Percentiles rank a stretch among this genome's conserved stretches.
Conservation (phyloP, 2,329 filamentous ascomycete species). For the Trematosphaeria pertusa region DNA sequence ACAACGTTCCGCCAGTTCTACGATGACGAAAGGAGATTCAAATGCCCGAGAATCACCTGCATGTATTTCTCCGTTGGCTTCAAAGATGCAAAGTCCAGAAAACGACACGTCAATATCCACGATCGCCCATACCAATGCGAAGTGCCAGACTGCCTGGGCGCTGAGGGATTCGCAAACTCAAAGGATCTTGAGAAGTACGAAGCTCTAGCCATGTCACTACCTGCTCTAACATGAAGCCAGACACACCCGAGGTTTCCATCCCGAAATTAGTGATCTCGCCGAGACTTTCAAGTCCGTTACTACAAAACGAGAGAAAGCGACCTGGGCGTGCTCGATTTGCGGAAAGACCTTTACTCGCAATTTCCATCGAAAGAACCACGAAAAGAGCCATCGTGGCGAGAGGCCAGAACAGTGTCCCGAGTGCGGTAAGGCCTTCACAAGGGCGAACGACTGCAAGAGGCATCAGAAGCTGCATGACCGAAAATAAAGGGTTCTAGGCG, state of each 20-base stretch:
- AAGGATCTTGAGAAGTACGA: slow-evolving; percentile 46
- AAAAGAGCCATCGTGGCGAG: slow-evolving; percentile 46
- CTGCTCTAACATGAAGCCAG: slow-evolving; percentile 7
- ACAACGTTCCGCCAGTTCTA: slow-evolving; percentile 39
- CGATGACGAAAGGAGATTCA: slow-evolving; percentile 47
- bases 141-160: slow-evolving; percentile 42
- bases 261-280: slow-evolving; percentile 31
- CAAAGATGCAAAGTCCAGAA: slow-evolving; percentile 31
- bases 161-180: slow-evolving; percentile 50
- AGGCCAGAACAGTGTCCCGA: slow-evolving; percentile 27
- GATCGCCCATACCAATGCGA: slow-evolving; percentile 51
- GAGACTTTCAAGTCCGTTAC: slow-evolving; percentile 24
- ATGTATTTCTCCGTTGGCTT: slow-evolving; percentile 55
- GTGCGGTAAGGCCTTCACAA: slow-evolving; percentile 36
- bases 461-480: slow-evolving; percentile 36
- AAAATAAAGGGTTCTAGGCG: too few species aligned
- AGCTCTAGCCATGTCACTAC: not conserved
- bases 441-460: slow-evolving; percentile 29
- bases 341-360: slow-evolving; percentile 49
- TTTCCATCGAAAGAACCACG: slow-evolving; percentile 45
- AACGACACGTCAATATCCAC: slow-evolving; percentile 50
- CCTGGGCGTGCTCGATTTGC: slow-evolving; percentile 45
- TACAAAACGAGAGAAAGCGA: slow-evolving; percentile 21
- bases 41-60: slow-evolving; percentile 53
- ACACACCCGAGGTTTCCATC: slow-evolving; percentile 32